Evolutionary conservation across 2,329 filamentous ascomycete genomes (phyloP), one percentile per base, ranked within the genome.

Genomic region (Pseudogymnoascus sp.): DNA sequence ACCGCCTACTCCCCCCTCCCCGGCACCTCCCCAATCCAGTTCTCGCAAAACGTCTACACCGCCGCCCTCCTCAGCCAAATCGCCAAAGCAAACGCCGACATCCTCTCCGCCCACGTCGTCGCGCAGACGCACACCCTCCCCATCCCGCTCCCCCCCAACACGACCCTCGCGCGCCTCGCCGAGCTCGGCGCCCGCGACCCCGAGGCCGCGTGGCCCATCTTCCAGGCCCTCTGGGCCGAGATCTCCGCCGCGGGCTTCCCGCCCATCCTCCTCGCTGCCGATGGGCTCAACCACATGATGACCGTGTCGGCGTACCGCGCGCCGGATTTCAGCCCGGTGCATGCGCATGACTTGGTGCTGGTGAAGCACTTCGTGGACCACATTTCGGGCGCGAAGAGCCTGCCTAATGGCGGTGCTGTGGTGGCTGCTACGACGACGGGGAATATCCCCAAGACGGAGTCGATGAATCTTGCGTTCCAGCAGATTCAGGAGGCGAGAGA

Each of bases 281-380:
- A 99, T 73, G 88, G 88, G 61, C 80, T 97, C 37, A 82, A 85
- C 62, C 90, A 95, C 78, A 84, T 92, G 76, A 96, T 96, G 90
- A 83, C 82, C 68, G 73, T 86, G 38, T 91, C 88, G 66, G 85
- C 83, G 50, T 99, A 97, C 79, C 84, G 88, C 67, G 84, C 84
- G 66, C 79, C 88, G 1, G 80, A 88, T 23, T 89, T 85, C 70
- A 83, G 90, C 66, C 81, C 80, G 13, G 88, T 99, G 67, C 95
- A 99, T 78, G 83, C 92, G 29, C 91, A 96, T 76, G 89, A 97
- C 71, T 82, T 99, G 31, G 80, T 84, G 23, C 80, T 97, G 21
- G 80, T 96, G 61, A 82, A 86, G 63, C 83, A 89, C 68, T 96
- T 96, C 75, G 76, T 89, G 65, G 85, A 89, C 61, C 83, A 89